Conservation (phyloP, 805 yeast species). For the Candida saitoana region DNA sequence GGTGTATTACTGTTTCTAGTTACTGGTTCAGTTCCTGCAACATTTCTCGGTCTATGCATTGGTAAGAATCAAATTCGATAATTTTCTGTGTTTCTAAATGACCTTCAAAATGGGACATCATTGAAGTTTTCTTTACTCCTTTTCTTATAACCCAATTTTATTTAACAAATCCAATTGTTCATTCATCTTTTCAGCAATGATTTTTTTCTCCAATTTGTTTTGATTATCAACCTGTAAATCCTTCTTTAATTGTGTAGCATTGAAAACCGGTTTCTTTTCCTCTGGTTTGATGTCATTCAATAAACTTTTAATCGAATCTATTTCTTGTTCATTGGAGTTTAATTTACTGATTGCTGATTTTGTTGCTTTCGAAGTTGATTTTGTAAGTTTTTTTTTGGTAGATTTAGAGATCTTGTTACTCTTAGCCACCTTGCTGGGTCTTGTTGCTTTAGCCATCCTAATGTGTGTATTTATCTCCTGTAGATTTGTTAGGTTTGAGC, state of each 20-base stretch:
- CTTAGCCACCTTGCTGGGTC: background rate
- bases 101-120: too few relatives aligned
- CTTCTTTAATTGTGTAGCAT: conserved; percentile 29
- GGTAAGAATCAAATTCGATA: too few relatives aligned
- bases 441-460: background rate
- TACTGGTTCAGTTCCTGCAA: too few relatives aligned
- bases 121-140: too few relatives aligned
- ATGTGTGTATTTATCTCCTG: background rate
- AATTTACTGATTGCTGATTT: conserved; percentile 30
- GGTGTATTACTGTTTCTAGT: too few relatives aligned
- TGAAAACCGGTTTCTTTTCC: conserved; percentile 27
- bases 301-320: conserved; percentile 19
- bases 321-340: conserved; percentile 23
- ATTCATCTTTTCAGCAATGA: conserved; percentile 39
- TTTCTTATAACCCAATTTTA: conserved; percentile 32
- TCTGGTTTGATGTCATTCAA: conserved; percentile 7
- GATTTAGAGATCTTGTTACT: background rate
- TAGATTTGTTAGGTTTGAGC: too few relatives aligned
- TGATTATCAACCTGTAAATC: conserved; percentile 38
- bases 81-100: too few relatives aligned
- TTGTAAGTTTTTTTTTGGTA: conserved; percentile 9
- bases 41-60: too few relatives aligned
- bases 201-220: conserved; percentile 22
- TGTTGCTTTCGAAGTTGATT: conserved; percentile 26
- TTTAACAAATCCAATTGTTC: conserved; percentile 46